Evolutionary conservation across 2,329 filamentous ascomycete species (phyloP).

Genomic region (Microcera coccophila): DNA sequence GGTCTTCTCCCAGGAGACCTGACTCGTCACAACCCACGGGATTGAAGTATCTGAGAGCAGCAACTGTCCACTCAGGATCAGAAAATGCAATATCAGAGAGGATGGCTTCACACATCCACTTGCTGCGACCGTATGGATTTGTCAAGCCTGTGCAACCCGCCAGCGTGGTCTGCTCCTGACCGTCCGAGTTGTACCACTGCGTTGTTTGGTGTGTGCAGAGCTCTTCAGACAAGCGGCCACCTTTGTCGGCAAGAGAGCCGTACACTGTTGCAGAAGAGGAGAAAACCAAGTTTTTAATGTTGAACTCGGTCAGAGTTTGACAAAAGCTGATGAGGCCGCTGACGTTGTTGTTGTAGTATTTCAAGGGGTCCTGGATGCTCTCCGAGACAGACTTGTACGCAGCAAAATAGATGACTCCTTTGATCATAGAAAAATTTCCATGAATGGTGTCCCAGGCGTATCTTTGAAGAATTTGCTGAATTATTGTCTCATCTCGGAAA

Average conservation of each 20-base stretch:
- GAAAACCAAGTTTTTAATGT: conserved; percentile 64
- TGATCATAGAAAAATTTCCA: conserved; percentile 11
- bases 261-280: conserved; percentile 67
- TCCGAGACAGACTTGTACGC: conserved; percentile 64
- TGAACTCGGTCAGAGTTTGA: conserved; percentile 51
- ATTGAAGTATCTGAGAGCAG: conserved; percentile 64
- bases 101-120: conserved; percentile 66
- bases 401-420: conserved; percentile 65
- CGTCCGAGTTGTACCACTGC: too few species aligned
- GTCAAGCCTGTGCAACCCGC: too few species aligned
- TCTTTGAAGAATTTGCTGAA: conserved; percentile 36
- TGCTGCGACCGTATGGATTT: too few species aligned
- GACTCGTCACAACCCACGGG: conserved; percentile 63
- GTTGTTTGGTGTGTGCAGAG: too few species aligned
- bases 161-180: too few species aligned
- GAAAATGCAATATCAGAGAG: conserved; percentile 58
- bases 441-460: conserved; percentile 22
- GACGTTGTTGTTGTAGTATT: conserved; percentile 67
- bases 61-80: conserved; percentile 59
- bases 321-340: conserved; percentile 60
- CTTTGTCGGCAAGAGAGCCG: conserved; percentile 50
- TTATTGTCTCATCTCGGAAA: conserved; percentile 34
- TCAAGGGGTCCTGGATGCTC: conserved; percentile 56
- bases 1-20: conserved; percentile 61
- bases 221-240: too few species aligned